Base-by-base conservation (phyloP, 2,329 filamentous ascomycete species). In the Pyrenophora teres region DNA sequence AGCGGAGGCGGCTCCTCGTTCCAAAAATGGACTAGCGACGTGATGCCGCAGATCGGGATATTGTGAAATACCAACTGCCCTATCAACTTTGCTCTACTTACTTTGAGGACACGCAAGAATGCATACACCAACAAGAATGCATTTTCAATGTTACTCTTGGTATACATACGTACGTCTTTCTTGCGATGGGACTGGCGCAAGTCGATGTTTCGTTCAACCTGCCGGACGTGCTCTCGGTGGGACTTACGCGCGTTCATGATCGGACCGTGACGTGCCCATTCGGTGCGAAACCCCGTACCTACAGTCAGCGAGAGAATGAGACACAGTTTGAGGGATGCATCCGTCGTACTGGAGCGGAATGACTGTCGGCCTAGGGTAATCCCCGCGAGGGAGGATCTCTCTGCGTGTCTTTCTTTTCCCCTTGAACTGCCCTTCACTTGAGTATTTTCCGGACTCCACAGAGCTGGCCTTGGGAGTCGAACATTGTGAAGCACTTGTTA, bases 201-300 rank as follows among this genome's bases (percentile, higher is more conserved):
- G 9, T 12, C 16, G 36, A 38, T 13, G 18, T 23, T 21, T 23
- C 18, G n/a, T 23, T 9, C 7, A n/a, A 21, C 18, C 18, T 13
- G 18, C 21, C 21, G 15, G n/a, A n/a, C 19, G 21, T 46, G 31
- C 16, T 12, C 27, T 36, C 13, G 30, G 44, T 39, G 50, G 45
- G 41, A 33, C 27, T 30, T 23, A 48, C 50, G 50, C 50, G 50
- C 50, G 50, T 52, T 43, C 40, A 18, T 36, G 32, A 33, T 49
- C 39, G 45, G 50, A 25, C 40, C 45, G 50, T 52, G 44, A 52
- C 45, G 50, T 52, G 38, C 40, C 44, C 19, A 35, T 31, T 16
- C 21, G 18, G 21, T 19, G 30, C 42, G 44, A 48, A 21, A 30
- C 39, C 33, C 39, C 39, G 44, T 27, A 27, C 15, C 35, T 40